Evolutionary conservation across 2,329 filamentous ascomycete species (phyloP), one percentile per base, ranked within the genome.

Genomic region (Verticillium albo-atrum): DNA sequence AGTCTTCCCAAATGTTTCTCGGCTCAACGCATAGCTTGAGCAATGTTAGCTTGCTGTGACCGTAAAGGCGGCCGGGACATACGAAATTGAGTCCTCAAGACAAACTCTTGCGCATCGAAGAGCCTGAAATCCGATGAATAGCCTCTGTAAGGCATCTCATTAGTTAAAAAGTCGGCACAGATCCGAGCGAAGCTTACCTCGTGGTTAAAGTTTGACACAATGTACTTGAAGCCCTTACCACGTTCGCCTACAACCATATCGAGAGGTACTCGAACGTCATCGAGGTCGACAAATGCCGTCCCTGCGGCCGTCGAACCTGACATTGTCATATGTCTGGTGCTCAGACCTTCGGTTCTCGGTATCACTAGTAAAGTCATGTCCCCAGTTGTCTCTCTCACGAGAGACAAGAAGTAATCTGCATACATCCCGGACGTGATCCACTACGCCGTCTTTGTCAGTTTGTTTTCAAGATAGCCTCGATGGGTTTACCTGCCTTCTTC

Each of bases 231-330:
- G 3, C 82, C 82, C 47, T 77, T 67, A 56, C 81, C 80, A 61
- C 83, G 81, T 53, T 72, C 69, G 1, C 82, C 80, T 2, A 85
- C 63, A 1, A 84, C 74, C 61, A 84, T 82, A 27, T 75, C 73
- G 0, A 75, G 70, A 0, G 82, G 80, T 1, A 85, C 82, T n/a
- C 70, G 65, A 4, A 84, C 81, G 59, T 83, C 75, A 59, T 83
- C 80, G 54, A 84, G 74, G 30, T 79, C 78, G 57, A 84, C 74
- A 58, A 78, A 84, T 3, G 79, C 82, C 6, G 81, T 76, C 69
- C 83, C 83, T 47, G 84, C 85, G 12, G 82, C 83, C 64, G 83
- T 80, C 12, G 87, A 84, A 5, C 85, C 85, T 23, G 81, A 84
- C 65, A 88, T 87, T 54, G 79, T 71, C 71, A 88, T 86, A 37